Evolutionary conservation across 1,284 basidiomycete species (phyloP), one percentile per base, ranked within the genome.

Genomic region (Ustilago trichophora): DNA sequence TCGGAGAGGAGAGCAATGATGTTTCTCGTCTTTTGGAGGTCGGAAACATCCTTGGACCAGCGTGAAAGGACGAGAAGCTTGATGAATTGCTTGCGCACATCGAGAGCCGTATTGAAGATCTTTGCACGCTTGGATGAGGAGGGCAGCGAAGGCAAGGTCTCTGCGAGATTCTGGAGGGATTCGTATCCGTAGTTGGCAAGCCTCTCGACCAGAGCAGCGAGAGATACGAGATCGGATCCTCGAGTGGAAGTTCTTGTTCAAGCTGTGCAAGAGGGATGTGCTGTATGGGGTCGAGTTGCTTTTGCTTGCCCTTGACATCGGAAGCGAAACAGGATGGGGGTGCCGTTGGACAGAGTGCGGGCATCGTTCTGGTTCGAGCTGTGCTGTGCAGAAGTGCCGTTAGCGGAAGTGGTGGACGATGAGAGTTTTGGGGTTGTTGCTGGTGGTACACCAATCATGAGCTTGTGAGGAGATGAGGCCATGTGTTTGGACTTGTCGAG

Each of bases 81-180:
- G 43, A 93, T 89, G 38, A 93, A 87, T 73, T 94, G 91, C 74
- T 91, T 90, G 82, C 94, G 91, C 11, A 88, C 90, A 78, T 89
- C 88, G 25, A 93, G 88, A 1, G 93, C 91, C 86, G 91, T 93
- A 70, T 92, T 90, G 10, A 91, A 91, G 34, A 95, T 84, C 21
- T 86, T 88, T 27, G 89, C 87, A 76, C 93, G 93, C 43, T 91
- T 87, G 31, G 88, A 89, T n/a, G 84, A 84, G 77, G 93, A 91
- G 12, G 90, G 88, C 85, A 90, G 88, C 67, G 89, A 89, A 11
- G 92, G 91, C 82, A 94, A 86, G 89, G 91, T 93, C 84, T 94
- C 92, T 41, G 89, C 88, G 77, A 92, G 84, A 80, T 91, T 92
- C 3, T 87, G 88, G 34, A 94, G 83, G 72, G 92, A 90, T 29